Evolutionary conservation across 352 stramenopile genomes (phyloP), one percentile per base, ranked within the genome.

Genomic region (Phytophthora nicotianae): DNA sequence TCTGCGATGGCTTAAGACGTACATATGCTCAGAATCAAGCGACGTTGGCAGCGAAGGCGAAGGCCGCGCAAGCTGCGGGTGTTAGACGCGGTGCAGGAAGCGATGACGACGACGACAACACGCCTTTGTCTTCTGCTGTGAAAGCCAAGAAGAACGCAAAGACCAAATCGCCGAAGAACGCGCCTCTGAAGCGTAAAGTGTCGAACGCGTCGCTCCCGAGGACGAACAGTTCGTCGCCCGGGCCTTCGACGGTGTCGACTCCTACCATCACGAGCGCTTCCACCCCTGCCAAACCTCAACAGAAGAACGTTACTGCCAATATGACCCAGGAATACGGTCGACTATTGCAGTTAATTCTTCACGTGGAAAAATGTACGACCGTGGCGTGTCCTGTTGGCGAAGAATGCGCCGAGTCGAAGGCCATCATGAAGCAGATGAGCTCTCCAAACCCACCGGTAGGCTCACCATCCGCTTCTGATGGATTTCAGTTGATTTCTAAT

Each of bases 281-380:
- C 8, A 50, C 33, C 9, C 65, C 61, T 26, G 38, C 58, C 17
- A 86, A 81, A 40, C 43, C 51, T 11, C 61, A 63, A 6, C 67
- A 76, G n/a, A 83, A 81, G 40, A 74, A 76, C 32, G 71, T 75
- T 41, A 83, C 68, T 19, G 71, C 72, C n/a, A 89, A 88, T 27
- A 86, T 87, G 74, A 87, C 84, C 2, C 72, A 89, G 51, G 85
- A 96, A 50, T 96, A 94, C 49, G 87, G 87, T 0, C 83, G 85
- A n/a, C 35, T 96, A 42, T 61, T 96, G 50, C 87, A 96, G 68
- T 58, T 96, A 17, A 93, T 96, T 68, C 55, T 96, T 23, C 87
- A 96, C 61, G 85, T 93, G 1, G 79, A 96, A 19, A 90, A 93
- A 43, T 96, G 87, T 53, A 92, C 72, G 33, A 74, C 66, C 2